A percentile compares a stretch with the other conserved stretches of the same genome.
Conservation (phyloP, 2,329 filamentous ascomycete species). For the Tolypocladium capitatum region DNA sequence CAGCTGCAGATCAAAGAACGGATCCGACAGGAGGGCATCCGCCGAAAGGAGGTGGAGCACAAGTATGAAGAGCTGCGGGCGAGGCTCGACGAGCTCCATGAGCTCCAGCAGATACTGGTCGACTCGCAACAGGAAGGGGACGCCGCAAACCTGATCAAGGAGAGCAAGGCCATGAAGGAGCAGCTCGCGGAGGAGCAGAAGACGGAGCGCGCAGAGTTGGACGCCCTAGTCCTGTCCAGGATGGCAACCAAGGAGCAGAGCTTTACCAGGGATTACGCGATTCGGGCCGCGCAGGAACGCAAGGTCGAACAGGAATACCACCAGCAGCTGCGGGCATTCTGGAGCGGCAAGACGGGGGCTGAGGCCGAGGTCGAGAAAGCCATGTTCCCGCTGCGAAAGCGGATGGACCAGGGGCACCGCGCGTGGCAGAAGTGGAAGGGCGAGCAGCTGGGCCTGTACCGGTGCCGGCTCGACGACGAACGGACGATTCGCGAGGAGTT, state of each 20-base stretch:
- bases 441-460: conserved; percentile 24
- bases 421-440: conserved; percentile 28
- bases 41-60: conserved; percentile 23
- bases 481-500: conserved; percentile 26
- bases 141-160: conserved; percentile 10
- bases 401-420: conserved; percentile 27
- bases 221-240: conserved; percentile 11
- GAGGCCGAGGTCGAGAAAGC: conserved; percentile 17
- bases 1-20: conserved; percentile 24
- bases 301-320: conserved; percentile 31
- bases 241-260: conserved; percentile 19
- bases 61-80: conserved; percentile 25
- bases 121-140: conserved; percentile 24
- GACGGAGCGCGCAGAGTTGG: conserved; percentile 17
- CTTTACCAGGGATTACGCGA: conserved; percentile 26
- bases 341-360: conserved; percentile 20
- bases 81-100: conserved; percentile 26
- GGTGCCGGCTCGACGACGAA: conserved; percentile 24
- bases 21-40: conserved; percentile 24
- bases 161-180: conserved; percentile 11
- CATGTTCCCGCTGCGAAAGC: conserved; percentile 20
- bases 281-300: conserved; percentile 26
- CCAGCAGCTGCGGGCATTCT: conserved; percentile 23
- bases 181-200: conserved; percentile 20
- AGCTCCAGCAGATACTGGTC: conserved; percentile 26